Conservation (phyloP, 176 grass and related monocot species). For the Areca catechu region DNA sequence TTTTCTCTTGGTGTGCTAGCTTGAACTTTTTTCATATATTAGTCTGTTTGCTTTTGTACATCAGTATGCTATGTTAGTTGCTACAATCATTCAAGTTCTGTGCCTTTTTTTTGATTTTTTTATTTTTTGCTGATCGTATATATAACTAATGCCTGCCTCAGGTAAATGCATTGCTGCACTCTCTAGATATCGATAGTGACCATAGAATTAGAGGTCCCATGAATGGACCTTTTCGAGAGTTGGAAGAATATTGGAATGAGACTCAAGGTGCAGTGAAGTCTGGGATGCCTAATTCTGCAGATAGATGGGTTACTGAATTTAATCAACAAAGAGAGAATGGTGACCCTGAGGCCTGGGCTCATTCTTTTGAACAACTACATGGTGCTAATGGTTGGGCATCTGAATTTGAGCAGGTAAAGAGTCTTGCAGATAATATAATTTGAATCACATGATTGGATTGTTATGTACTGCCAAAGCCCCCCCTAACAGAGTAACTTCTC, state of each 20-base stretch:
- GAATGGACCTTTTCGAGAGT: conserved; percentile 55
- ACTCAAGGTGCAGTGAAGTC: conserved; percentile 57
- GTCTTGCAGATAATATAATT: conserved; percentile 3
- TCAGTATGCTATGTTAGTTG: too few species aligned
- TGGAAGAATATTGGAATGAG: conserved; percentile 96
- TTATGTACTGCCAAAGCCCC: too few species aligned
- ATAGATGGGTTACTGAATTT: conserved; percentile 90
- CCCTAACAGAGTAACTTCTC: too few species aligned
- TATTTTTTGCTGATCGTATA: conserved; percentile 6
- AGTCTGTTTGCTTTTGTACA: too few species aligned
- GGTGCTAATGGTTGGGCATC: conserved; percentile 94
- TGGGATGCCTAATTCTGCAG: conserved; percentile 63
- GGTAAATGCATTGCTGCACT: conserved; percentile 93
- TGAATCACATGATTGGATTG: too few species aligned
- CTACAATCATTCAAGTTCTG: not conserved
- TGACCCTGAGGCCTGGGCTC: conserved; percentile 75
- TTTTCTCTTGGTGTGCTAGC: not conserved
- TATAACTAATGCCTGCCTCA: conserved; percentile 30
- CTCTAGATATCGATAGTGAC: conserved; percentile 74
- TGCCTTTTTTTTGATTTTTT: not conserved
- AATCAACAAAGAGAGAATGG: conserved; percentile 48
- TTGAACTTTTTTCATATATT: not conserved
- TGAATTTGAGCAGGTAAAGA: conserved; percentile 83
- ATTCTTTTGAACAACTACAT: conserved; percentile 85
- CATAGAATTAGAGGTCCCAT: conserved; percentile 55